phyloP scores from a whole-genome alignment of 1,284 basidiomycete species.

The Phenoliferia sp. region DNA sequence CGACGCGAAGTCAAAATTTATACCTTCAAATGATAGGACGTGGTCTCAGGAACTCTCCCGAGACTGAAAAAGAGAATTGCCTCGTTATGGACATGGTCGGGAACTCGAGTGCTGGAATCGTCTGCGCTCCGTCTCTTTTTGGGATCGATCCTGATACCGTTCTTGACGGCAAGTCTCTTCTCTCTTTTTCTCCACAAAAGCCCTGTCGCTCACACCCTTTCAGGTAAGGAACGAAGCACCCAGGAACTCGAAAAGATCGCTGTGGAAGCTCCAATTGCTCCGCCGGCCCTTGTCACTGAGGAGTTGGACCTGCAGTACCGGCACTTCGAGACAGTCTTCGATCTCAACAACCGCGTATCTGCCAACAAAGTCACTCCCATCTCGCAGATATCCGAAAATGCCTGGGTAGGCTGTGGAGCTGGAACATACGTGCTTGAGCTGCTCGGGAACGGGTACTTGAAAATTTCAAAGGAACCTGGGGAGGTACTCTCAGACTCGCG shows the following conservation, averaged over 20 bases:
- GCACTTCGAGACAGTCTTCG: constrained; percentile 7
- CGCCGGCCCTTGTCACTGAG: background rate
- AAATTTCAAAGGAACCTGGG: constrained; percentile 46
- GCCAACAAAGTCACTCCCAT: background rate
- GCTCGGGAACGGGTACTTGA: constrained; percentile 66
- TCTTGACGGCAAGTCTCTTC: constrained; percentile 45
- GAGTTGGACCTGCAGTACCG: background rate
- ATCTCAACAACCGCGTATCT: background rate
- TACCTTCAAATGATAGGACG: constrained; percentile 96
- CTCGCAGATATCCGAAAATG: constrained; percentile 38
- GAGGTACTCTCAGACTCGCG: constrained; percentile 2
- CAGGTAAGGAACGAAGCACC: background rate
- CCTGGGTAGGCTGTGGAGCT: constrained; percentile 79
- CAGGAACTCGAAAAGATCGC: background rate
- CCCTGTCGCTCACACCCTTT: background rate
- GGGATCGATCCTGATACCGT: constrained; percentile 69
- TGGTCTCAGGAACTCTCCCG: constrained; percentile 78
- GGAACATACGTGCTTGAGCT: constrained; percentile 73
- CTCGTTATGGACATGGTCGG: constrained; percentile 89
- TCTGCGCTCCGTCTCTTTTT: constrained; percentile 78
- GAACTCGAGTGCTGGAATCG: constrained; percentile 63
- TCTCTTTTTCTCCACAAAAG: background rate
- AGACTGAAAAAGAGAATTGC: constrained; percentile 81
- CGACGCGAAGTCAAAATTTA: constrained; percentile 76
- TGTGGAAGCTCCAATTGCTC: background rate